Conservation (phyloP, 805 yeast genomes). For the Candida koratica region DNA sequence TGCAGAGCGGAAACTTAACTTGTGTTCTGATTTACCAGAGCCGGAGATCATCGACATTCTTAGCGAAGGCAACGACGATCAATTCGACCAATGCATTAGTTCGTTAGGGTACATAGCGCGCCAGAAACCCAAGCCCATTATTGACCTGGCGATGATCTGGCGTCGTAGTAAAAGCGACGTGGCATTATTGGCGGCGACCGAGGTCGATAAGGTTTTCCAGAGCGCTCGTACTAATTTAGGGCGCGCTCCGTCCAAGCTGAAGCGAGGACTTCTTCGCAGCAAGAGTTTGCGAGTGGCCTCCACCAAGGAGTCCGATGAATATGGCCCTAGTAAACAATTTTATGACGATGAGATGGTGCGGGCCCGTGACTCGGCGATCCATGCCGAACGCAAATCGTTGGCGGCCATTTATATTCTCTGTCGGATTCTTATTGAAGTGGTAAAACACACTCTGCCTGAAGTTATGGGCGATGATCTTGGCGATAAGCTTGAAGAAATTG, state of each 20-base stretch:
- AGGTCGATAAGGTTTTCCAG: slow-evolving; percentile 31
- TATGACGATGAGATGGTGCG: slow-evolving; percentile 33
- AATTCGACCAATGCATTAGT: slow-evolving; percentile 79
- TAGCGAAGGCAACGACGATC: slow-evolving; percentile 81
- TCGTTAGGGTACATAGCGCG: slow-evolving; percentile 90
- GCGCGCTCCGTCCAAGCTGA: slow-evolving; percentile 21
- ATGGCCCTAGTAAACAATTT: slow-evolving; percentile 20
- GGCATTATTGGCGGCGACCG: slow-evolving; percentile 47
- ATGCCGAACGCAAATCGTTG: slow-evolving; percentile 81
- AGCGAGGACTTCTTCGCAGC: slow-evolving; percentile 38
- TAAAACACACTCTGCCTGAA: slow-evolving; percentile 76
- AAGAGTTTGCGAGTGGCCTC: slow-evolving; percentile 46
- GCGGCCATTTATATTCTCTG: slow-evolving; percentile 86
- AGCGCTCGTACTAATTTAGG: slow-evolving; percentile 23
- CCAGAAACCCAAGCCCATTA: slow-evolving; percentile 88
- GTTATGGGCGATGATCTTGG: slow-evolving; percentile 74
- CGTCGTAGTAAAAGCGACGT: slow-evolving; percentile 88
- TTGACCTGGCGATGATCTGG: slow-evolving; percentile 98
- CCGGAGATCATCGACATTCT: slow-evolving; percentile 76
- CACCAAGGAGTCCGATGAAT: slow-evolving; percentile 23
- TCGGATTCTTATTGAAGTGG: slow-evolving; percentile 88
- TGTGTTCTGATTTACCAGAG: slow-evolving; percentile 70
- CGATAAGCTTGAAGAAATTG: slow-evolving; percentile 85
- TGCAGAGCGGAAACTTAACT: slow-evolving; percentile 80
- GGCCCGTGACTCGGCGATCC: slow-evolving; percentile 66